Evolutionary conservation across 2,329 filamentous ascomycete species (phyloP), one percentile per base, ranked within the genome.

Genomic region (Periconia sp.): DNA sequence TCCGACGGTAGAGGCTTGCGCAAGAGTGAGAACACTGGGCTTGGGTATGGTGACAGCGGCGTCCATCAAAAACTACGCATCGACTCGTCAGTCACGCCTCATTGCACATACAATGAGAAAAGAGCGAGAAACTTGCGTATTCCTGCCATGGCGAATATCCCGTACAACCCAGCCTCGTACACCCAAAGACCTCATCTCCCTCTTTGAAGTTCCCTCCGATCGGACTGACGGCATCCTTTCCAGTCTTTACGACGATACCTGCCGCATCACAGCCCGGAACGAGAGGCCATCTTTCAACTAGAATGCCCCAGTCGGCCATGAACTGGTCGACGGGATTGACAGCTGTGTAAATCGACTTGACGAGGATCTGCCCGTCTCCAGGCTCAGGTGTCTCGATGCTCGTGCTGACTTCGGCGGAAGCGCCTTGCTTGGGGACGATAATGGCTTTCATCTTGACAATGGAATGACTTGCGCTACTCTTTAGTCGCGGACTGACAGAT

Each of bases 271-370:
- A 56, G 16, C 61, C 65, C 5, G 61, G 57, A 10, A 52, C 53
- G 6, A 67, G 41, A 16, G 66, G 66, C 63, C 63, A 68, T 15
- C 48, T 41, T 17, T 51, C 43, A 11, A 70, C 61, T 5, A 68
- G 52, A 15, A 55, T 18, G 21, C 67, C 65, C 24, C 30, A 49
- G 13, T 50, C 29, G 6, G 46, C 42, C 59, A 64, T 64, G 43
- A 59, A 52, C 9, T 35, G 29, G 40, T 68, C 66, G 7, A 62
- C 61, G 12, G 65, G 65, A 43, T 67, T 67, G 21, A 69, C 53
- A 11, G 60, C 63, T 4, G 54, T 53, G 37, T 60, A 67, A 13
- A 66, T 46, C 1, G 55, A 54, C 40, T 65, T 67, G 31, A 69
- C 61, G 11, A 69, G 57, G 13, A 68, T 46, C 40, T 69, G 61